Conservation (phyloP, 169 alveolate genomes). For the Cryptosporidium sp. region DNA sequence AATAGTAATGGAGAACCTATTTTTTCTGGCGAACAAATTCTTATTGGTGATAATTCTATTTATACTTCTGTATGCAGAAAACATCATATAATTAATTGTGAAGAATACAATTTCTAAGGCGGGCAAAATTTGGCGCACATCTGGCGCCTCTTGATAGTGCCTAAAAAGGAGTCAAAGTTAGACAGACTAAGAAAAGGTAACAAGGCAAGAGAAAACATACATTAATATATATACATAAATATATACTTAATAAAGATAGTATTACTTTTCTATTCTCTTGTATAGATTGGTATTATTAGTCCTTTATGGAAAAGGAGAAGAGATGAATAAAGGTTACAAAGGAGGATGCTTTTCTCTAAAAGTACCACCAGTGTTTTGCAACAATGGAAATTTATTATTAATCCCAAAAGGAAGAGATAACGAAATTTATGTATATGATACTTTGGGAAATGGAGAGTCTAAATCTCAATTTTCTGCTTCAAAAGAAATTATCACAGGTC, state of each 20-base stretch:
- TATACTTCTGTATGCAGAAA: conserved; percentile 64
- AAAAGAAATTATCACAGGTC: conserved; percentile 12
- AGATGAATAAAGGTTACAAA: conserved; percentile 21
- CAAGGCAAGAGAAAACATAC: conserved; percentile 3
- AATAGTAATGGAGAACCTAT: conserved; percentile 18
- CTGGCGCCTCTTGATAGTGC: background rate
- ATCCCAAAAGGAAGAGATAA: conserved; percentile 60
- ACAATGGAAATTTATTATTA: conserved; percentile 25
- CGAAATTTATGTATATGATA: conserved; percentile 22
- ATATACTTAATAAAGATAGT: conserved; percentile 8
- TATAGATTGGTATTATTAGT: background rate
- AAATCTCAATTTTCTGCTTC: background rate
- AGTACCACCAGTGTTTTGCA: conserved; percentile 72
- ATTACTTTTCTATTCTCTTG: background rate
- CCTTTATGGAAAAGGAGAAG: conserved; percentile 7
- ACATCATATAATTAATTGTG: conserved; percentile 15
- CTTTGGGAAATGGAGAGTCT: conserved; percentile 43
- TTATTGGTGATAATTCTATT: conserved; percentile 27
- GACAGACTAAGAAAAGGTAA: conserved; percentile 27
- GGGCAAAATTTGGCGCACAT: background rate
- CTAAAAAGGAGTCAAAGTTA: conserved; percentile 32
- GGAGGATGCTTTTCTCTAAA: conserved; percentile 70
- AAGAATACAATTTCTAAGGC: background rate
- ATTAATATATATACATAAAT: background rate
- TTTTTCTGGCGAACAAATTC: conserved; percentile 41